Evolutionary conservation across 2,329 filamentous ascomycete genomes (phyloP), one percentile per base, ranked within the genome.

Genomic region (Nemania sp.): DNA sequence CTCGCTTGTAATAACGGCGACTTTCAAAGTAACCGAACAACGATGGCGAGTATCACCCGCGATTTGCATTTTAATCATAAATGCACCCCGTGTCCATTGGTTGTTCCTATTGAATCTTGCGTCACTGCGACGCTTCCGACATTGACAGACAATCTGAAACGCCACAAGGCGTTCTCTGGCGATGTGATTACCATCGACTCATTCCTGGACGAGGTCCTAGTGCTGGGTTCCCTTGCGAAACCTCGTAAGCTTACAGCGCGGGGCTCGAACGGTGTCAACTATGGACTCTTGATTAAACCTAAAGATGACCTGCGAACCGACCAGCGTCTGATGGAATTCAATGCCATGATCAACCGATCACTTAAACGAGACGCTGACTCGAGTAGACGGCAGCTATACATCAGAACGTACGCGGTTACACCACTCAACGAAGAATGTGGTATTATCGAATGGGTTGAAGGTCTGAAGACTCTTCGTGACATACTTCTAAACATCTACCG

Each of bases 321-420:
- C 66, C 93, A 97, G 71, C 90, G 94, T 46, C 84, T 99, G 17
- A 99, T 99, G 92, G 95, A 99, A 69, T 99, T 99, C 78, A 99
- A 97, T 70, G 86, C 88, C 40, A 94, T 97, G 83, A 97, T 99
- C 76, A 99, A 99, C 70, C 83, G 94, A 54, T 91, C 93, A 2
- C 75, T 99, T 52, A 96, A 97, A 68, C 86, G 89, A 57, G 92
- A 97, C 66, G 86, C 92, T 2, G 92, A 97, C 68, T 90, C 91
- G 14, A 95, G 90, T 71, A 89, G 90, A 69, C 84, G 94, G 14
- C 89, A 94, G 61, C 80, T 99, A 50, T 96, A 96, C 70, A 96
- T 99, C 72, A 91, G 92, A 67, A 99, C 94, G 0, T 99, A 99
- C 65, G 91, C 91, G 6, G 95, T 99, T 11, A 96, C 93, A 4